phyloP scores from a whole-genome alignment of 805 yeast genomes.

The Candida ponderosae region DNA sequence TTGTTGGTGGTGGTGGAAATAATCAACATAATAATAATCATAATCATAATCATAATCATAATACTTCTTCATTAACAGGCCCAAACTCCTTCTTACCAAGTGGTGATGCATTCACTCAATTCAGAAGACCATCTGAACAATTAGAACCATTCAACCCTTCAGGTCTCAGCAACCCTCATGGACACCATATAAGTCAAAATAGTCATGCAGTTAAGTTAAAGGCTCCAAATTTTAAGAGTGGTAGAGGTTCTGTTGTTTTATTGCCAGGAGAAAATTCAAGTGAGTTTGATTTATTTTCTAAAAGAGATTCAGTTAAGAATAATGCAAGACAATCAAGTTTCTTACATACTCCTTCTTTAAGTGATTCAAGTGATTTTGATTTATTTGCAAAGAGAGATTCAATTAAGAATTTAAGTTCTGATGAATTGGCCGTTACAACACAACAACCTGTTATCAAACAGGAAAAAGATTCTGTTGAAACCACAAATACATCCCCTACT shows the following conservation, averaged over 20 bases:
- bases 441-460: no score
- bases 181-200: not conserved
- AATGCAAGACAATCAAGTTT: not conserved
- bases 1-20: not conserved
- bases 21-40: not conserved
- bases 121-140: constrained; percentile 41
- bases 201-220: constrained; percentile 4
- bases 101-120: constrained; percentile 17
- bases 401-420: constrained; percentile 6
- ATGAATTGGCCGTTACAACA: constrained; percentile 1
- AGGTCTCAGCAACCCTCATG: not conserved
- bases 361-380: constrained; percentile 13
- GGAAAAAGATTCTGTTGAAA: no score
- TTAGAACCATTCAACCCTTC: constrained; percentile 38
- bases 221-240: constrained; percentile 19
- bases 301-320: constrained; percentile 20
- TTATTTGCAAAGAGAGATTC: constrained; percentile 19
- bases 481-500: constrained; percentile 3
- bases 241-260: not conserved
- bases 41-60: not conserved
- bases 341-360: not conserved
- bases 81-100: constrained; percentile 5
- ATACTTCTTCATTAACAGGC: not conserved
- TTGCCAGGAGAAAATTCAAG: constrained; percentile 13
- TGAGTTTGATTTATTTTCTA: constrained; percentile 19